Conservation (phyloP, 1,139 yeast genomes). For the Candida sp. region DNA sequence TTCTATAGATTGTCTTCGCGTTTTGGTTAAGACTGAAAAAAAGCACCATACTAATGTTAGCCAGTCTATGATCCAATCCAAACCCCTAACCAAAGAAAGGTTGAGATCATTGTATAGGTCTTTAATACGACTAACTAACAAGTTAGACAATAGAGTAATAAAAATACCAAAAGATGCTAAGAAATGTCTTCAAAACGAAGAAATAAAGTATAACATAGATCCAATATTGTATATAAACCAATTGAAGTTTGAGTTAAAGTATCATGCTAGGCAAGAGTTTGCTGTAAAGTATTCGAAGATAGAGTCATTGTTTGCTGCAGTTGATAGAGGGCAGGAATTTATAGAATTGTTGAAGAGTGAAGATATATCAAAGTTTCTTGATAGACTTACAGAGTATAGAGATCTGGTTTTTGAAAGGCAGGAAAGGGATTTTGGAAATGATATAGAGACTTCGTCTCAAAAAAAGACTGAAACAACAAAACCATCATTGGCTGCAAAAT, state of each 20-base stretch:
- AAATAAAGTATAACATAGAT: constrained; percentile 5
- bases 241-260: constrained; percentile 3
- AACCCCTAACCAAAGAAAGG: constrained; percentile 9
- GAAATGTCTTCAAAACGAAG: background rate
- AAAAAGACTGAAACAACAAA: background rate
- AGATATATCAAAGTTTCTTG: constrained; percentile 1
- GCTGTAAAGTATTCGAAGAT: background rate
- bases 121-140: constrained; percentile 15
- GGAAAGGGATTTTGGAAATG: constrained; percentile 3
- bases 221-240: constrained; percentile 7
- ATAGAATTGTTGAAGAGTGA: background rate
- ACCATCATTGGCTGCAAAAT: background rate
- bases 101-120: constrained; percentile 16
- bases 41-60: too few relatives aligned
- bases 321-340: constrained; percentile 3
- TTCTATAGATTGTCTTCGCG: too few relatives aligned
- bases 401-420: constrained; percentile 10
- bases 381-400: constrained; percentile 12
- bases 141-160: constrained; percentile 4
- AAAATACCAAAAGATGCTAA: background rate
- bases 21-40: too few relatives aligned
- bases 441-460: background rate
- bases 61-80: background rate
- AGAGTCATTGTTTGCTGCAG: background rate
- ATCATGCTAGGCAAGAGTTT: background rate